Percentiles rank a stretch among this genome's conserved stretches.
Conservation (phyloP, 768 basidiomycete species). For the Lactarius psammicola region DNA sequence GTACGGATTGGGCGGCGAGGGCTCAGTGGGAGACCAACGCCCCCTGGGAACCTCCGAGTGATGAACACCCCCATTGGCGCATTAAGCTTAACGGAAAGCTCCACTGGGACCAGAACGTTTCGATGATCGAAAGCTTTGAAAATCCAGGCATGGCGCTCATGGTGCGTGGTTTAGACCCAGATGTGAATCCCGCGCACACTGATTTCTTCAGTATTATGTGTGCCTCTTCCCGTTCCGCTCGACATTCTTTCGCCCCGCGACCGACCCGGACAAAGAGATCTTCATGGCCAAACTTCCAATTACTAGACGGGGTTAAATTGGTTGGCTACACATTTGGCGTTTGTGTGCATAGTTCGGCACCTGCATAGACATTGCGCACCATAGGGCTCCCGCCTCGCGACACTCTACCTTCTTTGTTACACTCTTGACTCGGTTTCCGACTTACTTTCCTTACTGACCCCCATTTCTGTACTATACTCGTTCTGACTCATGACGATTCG, state of each 20-base stretch:
- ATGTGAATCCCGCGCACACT: neutral
- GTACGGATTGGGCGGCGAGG: slow-evolving; percentile 5
- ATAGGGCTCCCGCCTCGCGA: neutral
- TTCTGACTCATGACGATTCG: no score
- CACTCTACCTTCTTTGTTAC: neutral
- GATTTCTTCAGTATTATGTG: slow-evolving; percentile 17
- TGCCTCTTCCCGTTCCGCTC: slow-evolving; percentile 9
- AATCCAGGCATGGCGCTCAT: slow-evolving; percentile 8
- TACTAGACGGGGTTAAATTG: neutral
- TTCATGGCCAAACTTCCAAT: slow-evolving; percentile 7
- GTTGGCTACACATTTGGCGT: neutral
- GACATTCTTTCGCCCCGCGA: neutral
- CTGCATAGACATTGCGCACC: neutral
- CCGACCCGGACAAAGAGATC: neutral
- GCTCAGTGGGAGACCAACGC: slow-evolving; percentile 18
- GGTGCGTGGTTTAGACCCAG: slow-evolving; percentile 8
- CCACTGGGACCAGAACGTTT: neutral
- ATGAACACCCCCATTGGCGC: slow-evolving; percentile 14
- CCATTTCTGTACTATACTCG: no score
- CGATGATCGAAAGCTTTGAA: slow-evolving; percentile 15
- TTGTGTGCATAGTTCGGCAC: no score
- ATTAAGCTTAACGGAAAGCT: slow-evolving; percentile 15
- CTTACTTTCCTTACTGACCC: no score
- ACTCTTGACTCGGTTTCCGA: no score
- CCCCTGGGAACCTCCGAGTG: neutral